These are phyloP conservation scores for Xylaria sp. DNA, from an alignment of 2,329 filamentous ascomycete species.

Conservation along the genomic window DNA sequence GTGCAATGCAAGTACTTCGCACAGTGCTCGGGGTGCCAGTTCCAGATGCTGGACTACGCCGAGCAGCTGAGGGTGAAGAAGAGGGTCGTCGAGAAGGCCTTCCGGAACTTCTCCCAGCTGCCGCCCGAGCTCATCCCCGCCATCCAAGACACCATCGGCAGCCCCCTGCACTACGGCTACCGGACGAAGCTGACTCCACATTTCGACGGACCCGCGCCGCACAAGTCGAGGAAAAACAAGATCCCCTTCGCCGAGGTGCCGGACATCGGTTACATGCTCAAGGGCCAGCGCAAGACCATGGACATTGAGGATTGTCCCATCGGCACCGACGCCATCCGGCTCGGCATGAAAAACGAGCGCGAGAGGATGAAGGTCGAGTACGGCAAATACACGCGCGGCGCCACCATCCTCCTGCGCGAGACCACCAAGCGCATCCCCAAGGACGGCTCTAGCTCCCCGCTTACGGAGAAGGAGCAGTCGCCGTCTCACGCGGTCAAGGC, in stretches of 20 bases:
- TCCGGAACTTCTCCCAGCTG: slow-evolving; percentile 85
- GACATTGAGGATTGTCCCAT: slow-evolving; percentile 99
- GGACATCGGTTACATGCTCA: slow-evolving; percentile 86
- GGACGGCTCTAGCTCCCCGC: slow-evolving; percentile 30
- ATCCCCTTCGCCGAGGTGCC: slow-evolving; percentile 65
- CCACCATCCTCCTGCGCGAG: slow-evolving; percentile 87
- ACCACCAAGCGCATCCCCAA: slow-evolving; percentile 71
- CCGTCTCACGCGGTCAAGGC: slow-evolving; percentile 46
- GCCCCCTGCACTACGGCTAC: slow-evolving; percentile 89
- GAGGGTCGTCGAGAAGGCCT: slow-evolving; percentile 87
- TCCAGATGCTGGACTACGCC: slow-evolving; percentile 92
- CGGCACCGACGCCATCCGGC: slow-evolving; percentile 80
- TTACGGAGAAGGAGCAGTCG: slow-evolving; percentile 35
- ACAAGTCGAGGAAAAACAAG: slow-evolving; percentile 51
- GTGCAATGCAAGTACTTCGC: slow-evolving; percentile 86
- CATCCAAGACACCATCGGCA: slow-evolving; percentile 83
- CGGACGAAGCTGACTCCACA: slow-evolving; percentile 96
- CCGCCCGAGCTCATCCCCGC: slow-evolving; percentile 73
- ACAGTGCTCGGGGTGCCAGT: slow-evolving; percentile 88
- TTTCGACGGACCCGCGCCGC: slow-evolving; percentile 74
- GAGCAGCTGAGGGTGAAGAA: slow-evolving; percentile 86
- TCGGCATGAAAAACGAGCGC: slow-evolving; percentile 80
- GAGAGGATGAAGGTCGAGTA: slow-evolving; percentile 72
- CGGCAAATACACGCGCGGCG: slow-evolving; percentile 74
- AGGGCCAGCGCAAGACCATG: slow-evolving; percentile 76